Base-by-base conservation (phyloP, 2,329 filamentous ascomycete genomes). In the Sclerotinia subarctica region DNA sequence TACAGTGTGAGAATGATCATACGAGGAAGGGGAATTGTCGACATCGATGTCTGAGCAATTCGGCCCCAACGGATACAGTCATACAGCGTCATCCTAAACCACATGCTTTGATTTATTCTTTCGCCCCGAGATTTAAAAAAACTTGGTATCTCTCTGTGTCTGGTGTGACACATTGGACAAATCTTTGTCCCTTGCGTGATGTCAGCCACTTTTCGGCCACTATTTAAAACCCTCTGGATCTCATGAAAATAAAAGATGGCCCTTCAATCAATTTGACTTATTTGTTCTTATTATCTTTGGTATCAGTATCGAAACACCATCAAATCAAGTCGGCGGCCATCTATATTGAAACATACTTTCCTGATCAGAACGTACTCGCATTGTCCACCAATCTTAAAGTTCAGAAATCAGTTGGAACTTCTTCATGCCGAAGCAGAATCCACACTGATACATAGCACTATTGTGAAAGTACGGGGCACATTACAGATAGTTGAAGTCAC, bases 1-100 rank as follows among this genome's bases (percentile, higher is more conserved):
- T 60, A 38, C 54, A 19, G 32, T 60, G 54, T 66, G 52, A 52
- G 64, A 32, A 60, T 60, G 24, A 44, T 44, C 42, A 59, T 60
- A 60, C 64, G 54, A 42, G 32, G 17, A 17, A 29, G n/a, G 35
- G 13, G 17, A 8, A 13, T 10, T 32, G 17, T 64, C 56, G 62
- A 42, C 32, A 24, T 54, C 53, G n/a, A 19, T 38, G 1, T 26
- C 11, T 42, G 15, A n/a, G 6, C 13, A 3, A 3, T n/a, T 47
- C 47, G 2, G 8, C 2, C 19, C 19, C 53, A 56, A 38, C 17
- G 1, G 5, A 38, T 24, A 26, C 58, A 49, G 58, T 49, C 58
- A 62, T 49, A 26, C 58, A 32, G 26, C 35, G 58, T 62, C 58
- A 62, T 29, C 26, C 19, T 62, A 29, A 24, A 44, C 44, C 13